Evolutionary conservation across 2,329 filamentous ascomycete genomes (phyloP).

Genomic region (Hypoxylon sp.): DNA sequence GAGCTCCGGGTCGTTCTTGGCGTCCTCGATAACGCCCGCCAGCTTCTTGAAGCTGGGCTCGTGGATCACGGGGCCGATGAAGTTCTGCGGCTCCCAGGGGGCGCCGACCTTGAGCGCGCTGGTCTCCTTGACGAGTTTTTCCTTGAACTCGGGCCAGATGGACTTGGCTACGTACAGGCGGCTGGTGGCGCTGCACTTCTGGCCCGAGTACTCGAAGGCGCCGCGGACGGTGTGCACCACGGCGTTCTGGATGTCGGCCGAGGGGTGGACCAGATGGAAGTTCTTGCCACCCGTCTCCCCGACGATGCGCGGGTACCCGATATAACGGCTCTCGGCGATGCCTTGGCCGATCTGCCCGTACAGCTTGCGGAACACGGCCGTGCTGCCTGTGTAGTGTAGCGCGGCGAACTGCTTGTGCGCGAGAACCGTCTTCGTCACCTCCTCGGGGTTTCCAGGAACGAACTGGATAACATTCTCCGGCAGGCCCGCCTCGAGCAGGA

Average conservation of each 20-base stretch:
- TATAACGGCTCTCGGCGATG: slow-evolving; percentile 85
- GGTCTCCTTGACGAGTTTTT: slow-evolving; percentile 77
- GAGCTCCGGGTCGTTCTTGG: slow-evolving; percentile 81
- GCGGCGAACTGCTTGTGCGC: slow-evolving; percentile 85
- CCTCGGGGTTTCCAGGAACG: slow-evolving; percentile 87
- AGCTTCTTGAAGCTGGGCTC: slow-evolving; percentile 86
- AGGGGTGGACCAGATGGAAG: slow-evolving; percentile 86
- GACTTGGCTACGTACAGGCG: slow-evolving; percentile 84
- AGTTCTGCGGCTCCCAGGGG: slow-evolving; percentile 79
- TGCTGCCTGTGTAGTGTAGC: slow-evolving; percentile 96
- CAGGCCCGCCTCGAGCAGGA: slow-evolving; percentile 90
- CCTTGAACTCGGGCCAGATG: slow-evolving; percentile 79
- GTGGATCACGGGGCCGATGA: slow-evolving; percentile 91
- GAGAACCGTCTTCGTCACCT: slow-evolving; percentile 84
- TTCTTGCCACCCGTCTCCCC: slow-evolving; percentile 96
- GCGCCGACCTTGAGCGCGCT: slow-evolving; percentile 79
- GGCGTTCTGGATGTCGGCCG: slow-evolving; percentile 83
- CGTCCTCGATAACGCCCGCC: slow-evolving; percentile 80
- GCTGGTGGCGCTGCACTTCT: slow-evolving; percentile 91
- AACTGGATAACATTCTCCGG: slow-evolving; percentile 94
- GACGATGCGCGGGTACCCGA: slow-evolving; percentile 88
- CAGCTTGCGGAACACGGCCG: slow-evolving; percentile 88
- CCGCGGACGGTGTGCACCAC: slow-evolving; percentile 86
- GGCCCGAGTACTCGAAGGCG: slow-evolving; percentile 91
- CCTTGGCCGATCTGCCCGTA: slow-evolving; percentile 89